Evolutionary conservation across 169 alveolate species (phyloP).

Genomic region (Amoebophrya sp.): DNA sequence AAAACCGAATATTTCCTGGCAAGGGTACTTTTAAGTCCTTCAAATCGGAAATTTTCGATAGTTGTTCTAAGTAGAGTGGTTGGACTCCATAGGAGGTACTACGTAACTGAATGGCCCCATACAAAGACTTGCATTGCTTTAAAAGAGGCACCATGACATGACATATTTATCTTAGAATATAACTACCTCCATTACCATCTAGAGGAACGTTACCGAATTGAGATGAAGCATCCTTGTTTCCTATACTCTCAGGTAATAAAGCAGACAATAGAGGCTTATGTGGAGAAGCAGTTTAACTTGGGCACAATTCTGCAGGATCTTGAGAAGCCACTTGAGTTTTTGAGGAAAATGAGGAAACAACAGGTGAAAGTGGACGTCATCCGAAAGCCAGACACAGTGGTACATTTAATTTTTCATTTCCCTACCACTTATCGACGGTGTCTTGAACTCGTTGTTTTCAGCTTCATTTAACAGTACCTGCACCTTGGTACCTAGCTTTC

Average conservation of each 20-base stretch:
- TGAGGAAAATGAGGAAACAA: not conserved
- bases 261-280: constrained; percentile 34
- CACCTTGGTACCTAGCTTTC: too few relatives aligned
- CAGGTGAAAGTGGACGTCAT: constrained; percentile 33
- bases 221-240: too few relatives aligned
- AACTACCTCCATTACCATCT: not conserved
- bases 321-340: constrained; percentile 11
- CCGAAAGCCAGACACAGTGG: constrained; percentile 30
- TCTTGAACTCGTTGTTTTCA: too few relatives aligned
- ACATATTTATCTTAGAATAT: not conserved
- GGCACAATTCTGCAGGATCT: constrained; percentile 10
- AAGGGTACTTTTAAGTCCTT: not conserved
- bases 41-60: too few relatives aligned
- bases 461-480: too few relatives aligned
- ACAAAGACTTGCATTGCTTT: too few relatives aligned
- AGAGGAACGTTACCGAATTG: too few relatives aligned
- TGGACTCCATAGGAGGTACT: not conserved
- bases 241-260: constrained; percentile 28
- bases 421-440: too few relatives aligned
- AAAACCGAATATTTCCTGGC: not conserved
- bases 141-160: too few relatives aligned
- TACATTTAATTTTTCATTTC: too few relatives aligned
- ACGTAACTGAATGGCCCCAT: too few relatives aligned
- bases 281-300: constrained; percentile 15
- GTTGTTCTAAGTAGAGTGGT: not conserved